Base-by-base conservation (phyloP, 768 basidiomycete species). In the Phylloporus sp. region DNA sequence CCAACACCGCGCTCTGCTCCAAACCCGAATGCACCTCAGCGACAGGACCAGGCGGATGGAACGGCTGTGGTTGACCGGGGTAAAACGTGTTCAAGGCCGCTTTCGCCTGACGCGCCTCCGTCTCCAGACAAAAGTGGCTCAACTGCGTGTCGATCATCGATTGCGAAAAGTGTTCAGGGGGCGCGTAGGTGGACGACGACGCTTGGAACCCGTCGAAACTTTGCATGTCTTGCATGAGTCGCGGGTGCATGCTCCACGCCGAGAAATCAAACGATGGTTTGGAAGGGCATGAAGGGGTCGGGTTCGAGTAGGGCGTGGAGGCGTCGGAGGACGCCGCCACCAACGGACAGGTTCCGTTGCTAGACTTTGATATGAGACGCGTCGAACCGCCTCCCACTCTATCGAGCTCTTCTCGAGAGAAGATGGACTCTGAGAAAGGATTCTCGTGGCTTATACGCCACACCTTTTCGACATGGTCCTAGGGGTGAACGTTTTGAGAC, bases 341-440 rank as follows among this genome's bases (percentile, higher is more conserved):
- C 0, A 52, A 54, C 22, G 36, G 34, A 15, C 36, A 49, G 15
- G 47, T 44, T 14, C 41, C 18, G 14, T 47, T 20, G 14, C n/a
- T 33, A 3, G 39, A 21, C 23, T 53, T 37, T 9, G 71, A 60
- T 29, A 76, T 66, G 4, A 77, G 56, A 50, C 69, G 65, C 1
- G 81, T 82, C 54, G 71, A 75, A 3, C 81, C 81, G 17, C 62
- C 62, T 20, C 74, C 75, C 33, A 81, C 61, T 22, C 78, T 71
- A 52, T 81, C 76, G 21, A 82, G 73, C 43, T 82, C 80, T 2
- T 67, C 66, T 23, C 69, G 58, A 5, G 70, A 67, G 42, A 75
- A 50, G 50, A 48, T 59, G 55, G 24, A 35, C 8, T 59, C 57
- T 18, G 59, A 58, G 42, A 43, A 59, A 34, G 51, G 61, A 46